phyloP scores from a whole-genome alignment of 116 monocot species.

The Papilionanthe hybrid region DNA sequence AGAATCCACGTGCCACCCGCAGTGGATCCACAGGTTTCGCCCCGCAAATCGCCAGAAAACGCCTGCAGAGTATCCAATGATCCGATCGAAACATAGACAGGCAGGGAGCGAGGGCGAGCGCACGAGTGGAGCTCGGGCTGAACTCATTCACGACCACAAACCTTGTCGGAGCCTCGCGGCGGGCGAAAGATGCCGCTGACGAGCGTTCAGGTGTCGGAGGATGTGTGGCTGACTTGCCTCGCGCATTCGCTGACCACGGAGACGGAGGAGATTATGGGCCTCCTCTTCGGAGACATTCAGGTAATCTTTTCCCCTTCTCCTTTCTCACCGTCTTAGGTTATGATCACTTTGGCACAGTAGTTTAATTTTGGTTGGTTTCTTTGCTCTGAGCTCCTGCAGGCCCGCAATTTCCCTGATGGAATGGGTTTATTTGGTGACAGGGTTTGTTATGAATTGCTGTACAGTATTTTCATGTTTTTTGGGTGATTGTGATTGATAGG shows the following conservation, averaged over 20 bases:
- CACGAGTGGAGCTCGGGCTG: background rate
- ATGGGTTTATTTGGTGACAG: background rate
- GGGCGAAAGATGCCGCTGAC: conserved; percentile 68
- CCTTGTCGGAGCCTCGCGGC: background rate
- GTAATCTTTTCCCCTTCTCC: conserved; percentile 21
- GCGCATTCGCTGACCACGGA: conserved; percentile 87
- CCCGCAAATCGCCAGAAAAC: too few species aligned
- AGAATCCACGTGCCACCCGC: too few species aligned
- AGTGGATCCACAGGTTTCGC: too few species aligned
- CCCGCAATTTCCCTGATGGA: background rate
- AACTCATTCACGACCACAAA: background rate
- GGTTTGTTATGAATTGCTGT: background rate
- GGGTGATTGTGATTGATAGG: background rate
- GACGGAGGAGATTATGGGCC: conserved; percentile 98
- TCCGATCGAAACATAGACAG: too few species aligned
- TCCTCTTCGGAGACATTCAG: conserved; percentile 90
- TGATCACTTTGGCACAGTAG: background rate
- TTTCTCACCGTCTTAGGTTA: background rate
- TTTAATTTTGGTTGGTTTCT: background rate
- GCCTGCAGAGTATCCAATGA: too few species aligned
- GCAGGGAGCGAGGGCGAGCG: too few species aligned
- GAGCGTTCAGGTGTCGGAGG: conserved; percentile 82
- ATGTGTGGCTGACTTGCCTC: conserved; percentile 95
- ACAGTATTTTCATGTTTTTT: background rate
- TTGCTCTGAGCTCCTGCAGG: background rate